Evolutionary conservation across 2,329 filamentous ascomycete species (phyloP).

Genomic region (Penicillium janthinellum): DNA sequence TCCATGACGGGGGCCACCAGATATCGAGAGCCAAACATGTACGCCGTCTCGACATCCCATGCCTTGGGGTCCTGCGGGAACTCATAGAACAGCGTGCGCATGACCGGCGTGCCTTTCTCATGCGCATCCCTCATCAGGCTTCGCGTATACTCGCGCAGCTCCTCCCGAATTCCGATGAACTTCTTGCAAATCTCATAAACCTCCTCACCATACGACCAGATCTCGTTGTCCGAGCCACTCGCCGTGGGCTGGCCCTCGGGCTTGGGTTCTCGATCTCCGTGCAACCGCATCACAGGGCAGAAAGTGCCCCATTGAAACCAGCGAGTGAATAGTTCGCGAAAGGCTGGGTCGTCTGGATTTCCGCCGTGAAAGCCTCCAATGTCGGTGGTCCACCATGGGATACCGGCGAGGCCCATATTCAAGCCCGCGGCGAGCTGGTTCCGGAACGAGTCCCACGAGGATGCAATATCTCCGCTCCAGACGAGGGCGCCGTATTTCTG

Average conservation of each 20-base stretch:
- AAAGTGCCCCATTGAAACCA: constrained; percentile 73
- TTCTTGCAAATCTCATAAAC: constrained; percentile 62
- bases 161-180: constrained; percentile 62
- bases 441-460: constrained; percentile 61
- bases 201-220: constrained; percentile 66
- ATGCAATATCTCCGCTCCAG: constrained; percentile 69
- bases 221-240: constrained; percentile 48
- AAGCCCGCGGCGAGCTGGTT: constrained; percentile 65
- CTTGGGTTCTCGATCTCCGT: constrained; percentile 66
- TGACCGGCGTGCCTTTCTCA: constrained; percentile 61
- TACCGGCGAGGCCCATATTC: constrained; percentile 65
- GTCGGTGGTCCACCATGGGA: constrained; percentile 71
- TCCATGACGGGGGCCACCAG: constrained; percentile 59
- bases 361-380: constrained; percentile 72
- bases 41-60: constrained; percentile 63
- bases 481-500: constrained; percentile 67
- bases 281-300: constrained; percentile 67
- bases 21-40: constrained; percentile 65
- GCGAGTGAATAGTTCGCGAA: constrained; percentile 65
- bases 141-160: constrained; percentile 60
- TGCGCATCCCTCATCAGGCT: constrained; percentile 62
- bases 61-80: constrained; percentile 58
- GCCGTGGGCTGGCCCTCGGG: constrained; percentile 33
- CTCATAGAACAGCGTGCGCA: constrained; percentile 65
- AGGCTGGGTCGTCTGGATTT: constrained; percentile 56